These are phyloP conservation scores for Gossypium gossypioides DNA, from an alignment of 441 rosid species.

Conservation along the genomic window DNA sequence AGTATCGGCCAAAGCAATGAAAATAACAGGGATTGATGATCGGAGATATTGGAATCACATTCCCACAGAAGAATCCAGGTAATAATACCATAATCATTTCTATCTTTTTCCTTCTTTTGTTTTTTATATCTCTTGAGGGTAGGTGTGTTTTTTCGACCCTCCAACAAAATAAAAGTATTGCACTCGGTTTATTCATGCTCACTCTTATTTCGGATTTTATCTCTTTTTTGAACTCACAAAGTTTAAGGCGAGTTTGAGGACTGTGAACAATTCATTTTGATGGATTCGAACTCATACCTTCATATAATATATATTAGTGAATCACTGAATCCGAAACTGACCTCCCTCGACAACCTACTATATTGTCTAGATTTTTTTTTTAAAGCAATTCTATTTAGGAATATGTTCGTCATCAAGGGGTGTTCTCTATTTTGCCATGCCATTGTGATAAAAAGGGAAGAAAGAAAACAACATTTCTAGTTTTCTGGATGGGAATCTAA, in stretches of 20 bases:
- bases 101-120: neutral
- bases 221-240: no score
- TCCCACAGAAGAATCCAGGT: constrained; percentile 77
- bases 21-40: constrained; percentile 79
- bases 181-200: no score
- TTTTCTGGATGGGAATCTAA: neutral
- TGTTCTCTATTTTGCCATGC: neutral
- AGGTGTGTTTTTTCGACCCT: neutral
- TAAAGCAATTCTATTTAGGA: neutral
- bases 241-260: no score
- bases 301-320: no score
- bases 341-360: no score
- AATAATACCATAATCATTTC: neutral
- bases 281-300: no score
- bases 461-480: neutral
- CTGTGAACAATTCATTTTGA: no score
- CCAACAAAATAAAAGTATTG: no score
- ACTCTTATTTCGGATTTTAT: no score
- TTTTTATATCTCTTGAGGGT: neutral
- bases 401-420: neutral
- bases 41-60: constrained; percentile 83
- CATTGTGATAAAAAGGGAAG: neutral
- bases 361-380: no score
- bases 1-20: constrained; percentile 62
- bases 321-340: no score